Evolutionary conservation across 2,329 filamentous ascomycete species (phyloP).

Genomic region (Aaosphaeria arxii): DNA sequence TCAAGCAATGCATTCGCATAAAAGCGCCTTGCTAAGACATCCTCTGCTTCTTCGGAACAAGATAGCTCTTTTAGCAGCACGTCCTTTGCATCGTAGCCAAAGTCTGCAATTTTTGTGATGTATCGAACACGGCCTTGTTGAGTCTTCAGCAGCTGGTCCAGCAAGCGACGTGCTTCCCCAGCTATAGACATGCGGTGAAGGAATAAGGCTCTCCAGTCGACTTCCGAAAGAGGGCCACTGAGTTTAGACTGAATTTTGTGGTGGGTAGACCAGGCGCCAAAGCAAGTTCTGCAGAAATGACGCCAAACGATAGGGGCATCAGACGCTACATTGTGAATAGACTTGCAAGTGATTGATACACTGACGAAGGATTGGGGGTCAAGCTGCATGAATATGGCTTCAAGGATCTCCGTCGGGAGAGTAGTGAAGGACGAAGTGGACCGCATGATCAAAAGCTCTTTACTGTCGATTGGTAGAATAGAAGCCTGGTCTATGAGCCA

Average conservation of each 20-base stretch:
- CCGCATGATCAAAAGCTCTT: neutral
- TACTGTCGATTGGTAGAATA: too few relatives aligned
- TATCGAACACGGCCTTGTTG: conserved; percentile 68
- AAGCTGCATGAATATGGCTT: conserved; percentile 68
- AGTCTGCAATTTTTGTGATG: conserved; percentile 66
- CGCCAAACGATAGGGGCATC: conserved; percentile 79
- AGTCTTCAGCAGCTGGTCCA: conserved; percentile 69
- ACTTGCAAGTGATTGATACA: conserved; percentile 60
- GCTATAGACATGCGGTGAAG: conserved; percentile 34
- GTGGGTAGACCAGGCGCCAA: conserved; percentile 69
- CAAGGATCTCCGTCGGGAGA: conserved; percentile 82
- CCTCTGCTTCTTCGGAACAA: conserved; percentile 59
- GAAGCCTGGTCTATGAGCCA: too few relatives aligned
- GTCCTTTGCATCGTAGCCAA: conserved; percentile 88
- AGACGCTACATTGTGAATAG: conserved; percentile 63
- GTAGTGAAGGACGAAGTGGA: conserved; percentile 16
- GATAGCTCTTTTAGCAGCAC: conserved; percentile 66
- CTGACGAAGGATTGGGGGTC: conserved; percentile 50
- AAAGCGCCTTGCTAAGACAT: conserved; percentile 75
- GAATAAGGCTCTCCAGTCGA: conserved; percentile 67
- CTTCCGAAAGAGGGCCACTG: conserved; percentile 49
- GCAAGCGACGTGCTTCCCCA: conserved; percentile 27
- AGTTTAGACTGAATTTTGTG: conserved; percentile 32
- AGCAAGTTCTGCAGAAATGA: conserved; percentile 65
- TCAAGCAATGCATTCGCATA: conserved; percentile 73